phyloP scores from a whole-genome alignment of 2,329 filamentous ascomycete genomes.

The Penicillium paneum region DNA sequence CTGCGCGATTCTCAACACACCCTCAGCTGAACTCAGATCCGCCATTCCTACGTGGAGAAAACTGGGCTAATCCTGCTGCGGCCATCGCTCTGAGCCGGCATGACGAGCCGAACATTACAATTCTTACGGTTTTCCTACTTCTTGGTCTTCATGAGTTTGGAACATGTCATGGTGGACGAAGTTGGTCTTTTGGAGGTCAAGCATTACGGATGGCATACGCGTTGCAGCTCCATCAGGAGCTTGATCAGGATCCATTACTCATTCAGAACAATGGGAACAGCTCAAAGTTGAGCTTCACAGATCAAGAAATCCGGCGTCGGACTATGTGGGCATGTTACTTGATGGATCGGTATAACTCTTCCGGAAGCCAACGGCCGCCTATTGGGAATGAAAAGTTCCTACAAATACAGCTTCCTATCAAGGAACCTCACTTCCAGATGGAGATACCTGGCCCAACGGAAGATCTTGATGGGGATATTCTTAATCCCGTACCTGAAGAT shows the following conservation, averaged over 20 bases:
- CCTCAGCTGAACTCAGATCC: constrained; percentile 72
- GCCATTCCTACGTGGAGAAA: constrained; percentile 82
- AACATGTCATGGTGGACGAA: constrained; percentile 91
- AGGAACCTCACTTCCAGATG: constrained; percentile 83
- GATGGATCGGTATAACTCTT: constrained; percentile 97
- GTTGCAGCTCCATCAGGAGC: constrained; percentile 84
- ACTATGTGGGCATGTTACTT: constrained; percentile 98
- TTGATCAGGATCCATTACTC: constrained; percentile 72
- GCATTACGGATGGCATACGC: constrained; percentile 97
- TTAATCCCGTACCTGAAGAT: constrained; percentile 60
- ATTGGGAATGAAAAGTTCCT: constrained; percentile 88
- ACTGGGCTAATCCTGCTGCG: constrained; percentile 83
- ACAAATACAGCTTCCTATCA: constrained; percentile 84
- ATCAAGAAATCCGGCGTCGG: constrained; percentile 84
- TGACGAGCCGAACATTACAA: constrained; percentile 94
- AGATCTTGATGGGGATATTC: constrained; percentile 68
- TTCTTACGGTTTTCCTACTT: constrained; percentile 83
- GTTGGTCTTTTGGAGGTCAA: constrained; percentile 93
- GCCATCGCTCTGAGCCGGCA: constrained; percentile 84
- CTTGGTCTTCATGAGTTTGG: constrained; percentile 93
- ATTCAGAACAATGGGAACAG: constrained; percentile 56
- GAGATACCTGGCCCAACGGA: constrained; percentile 89
- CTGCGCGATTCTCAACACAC: constrained; percentile 91
- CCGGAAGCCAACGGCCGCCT: constrained; percentile 84
- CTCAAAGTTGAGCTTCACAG: constrained; percentile 76